These are phyloP conservation scores for Petasospora fabianii DNA, from an alignment of 1,139 yeast species.

Conservation along the genomic window DNA sequence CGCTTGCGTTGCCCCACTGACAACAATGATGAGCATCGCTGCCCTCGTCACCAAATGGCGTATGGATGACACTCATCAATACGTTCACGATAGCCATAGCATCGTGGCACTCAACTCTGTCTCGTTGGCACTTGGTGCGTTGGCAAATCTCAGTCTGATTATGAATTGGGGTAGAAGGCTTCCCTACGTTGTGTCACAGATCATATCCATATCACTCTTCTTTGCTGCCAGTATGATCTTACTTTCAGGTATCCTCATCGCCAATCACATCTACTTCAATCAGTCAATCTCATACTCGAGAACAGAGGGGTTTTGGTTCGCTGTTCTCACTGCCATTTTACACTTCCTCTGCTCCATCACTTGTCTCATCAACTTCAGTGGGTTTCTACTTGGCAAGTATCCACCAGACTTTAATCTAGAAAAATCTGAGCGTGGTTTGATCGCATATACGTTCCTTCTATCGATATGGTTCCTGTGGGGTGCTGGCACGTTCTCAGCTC, in stretches of 20 bases:
- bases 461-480: conserved; percentile 72
- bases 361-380: conserved; percentile 55
- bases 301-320: conserved; percentile 78
- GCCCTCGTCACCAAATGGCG: conserved; percentile 77
- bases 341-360: conserved; percentile 55
- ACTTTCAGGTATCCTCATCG: conserved; percentile 47
- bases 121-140: conserved; percentile 58
- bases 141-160: conserved; percentile 62
- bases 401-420: conserved; percentile 68
- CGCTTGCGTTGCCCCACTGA: conserved; percentile 75
- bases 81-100: conserved; percentile 37
- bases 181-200: conserved; percentile 55
- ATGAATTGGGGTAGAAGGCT: conserved; percentile 62
- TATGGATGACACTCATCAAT: conserved; percentile 28
- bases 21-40: conserved; percentile 67
- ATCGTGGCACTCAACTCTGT: conserved; percentile 55
- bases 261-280: conserved; percentile 35
- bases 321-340: conserved; percentile 56
- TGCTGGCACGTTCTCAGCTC: conserved; percentile 48
- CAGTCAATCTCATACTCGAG: conserved; percentile 20
- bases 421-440: conserved; percentile 63
- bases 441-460: conserved; percentile 63
- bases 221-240: conserved; percentile 51
- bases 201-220: conserved; percentile 62
- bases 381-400: conserved; percentile 55